Evolutionary conservation across 2,329 filamentous ascomycete species (phyloP), one percentile per base, ranked within the genome.

Genomic region (Blumeria hordei): DNA sequence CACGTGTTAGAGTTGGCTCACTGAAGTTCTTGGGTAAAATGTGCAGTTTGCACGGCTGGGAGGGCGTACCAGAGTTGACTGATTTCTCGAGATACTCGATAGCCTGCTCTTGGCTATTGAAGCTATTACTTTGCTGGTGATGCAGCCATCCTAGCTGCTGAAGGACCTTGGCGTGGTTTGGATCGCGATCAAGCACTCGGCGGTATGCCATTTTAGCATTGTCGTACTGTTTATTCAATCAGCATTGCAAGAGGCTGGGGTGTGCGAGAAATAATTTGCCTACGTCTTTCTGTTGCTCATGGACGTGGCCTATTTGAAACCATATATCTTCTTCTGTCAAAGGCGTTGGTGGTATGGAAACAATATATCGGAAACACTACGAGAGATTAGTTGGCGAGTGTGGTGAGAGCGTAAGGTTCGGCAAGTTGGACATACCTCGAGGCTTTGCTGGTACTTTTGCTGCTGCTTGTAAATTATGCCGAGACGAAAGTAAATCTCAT

Each of bases 391-490:
- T 21, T 45, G 32, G 21, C 21, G 21, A 28, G 4, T 28, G 21
- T 28, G 21, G 21, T 28, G 21, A 28, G 21, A 28, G 21, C 21
- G 21, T 28, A 28, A 4, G 21, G 41, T 18, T 45, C 18, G 39
- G 41, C 53, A 33, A 58, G 63, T 35, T 57, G 55, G 49, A 67
- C 73, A 63, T 72, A 94, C 88, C 70, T 96, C 92, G 49, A 96
- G 73, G 73, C 88, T 95, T 65, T 93, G 83, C 54, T 74, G 74
- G 67, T 88, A 98, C 67, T 96, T 96, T 58, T 88, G 83, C 66
- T 96, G 92, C 64, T 96, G 90, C 68, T 98, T 98, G 73, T 96
- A 96, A 60, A 98, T 96, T 71, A 98, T 98, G n/a, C 92, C 92
- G 8, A 98, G 76, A 33, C 92, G 80, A 70, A 98, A 98, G 68